Evolutionary conservation across 257 asterid genomes (phyloP).

Genomic region (Schizonepeta tenuifolia): DNA sequence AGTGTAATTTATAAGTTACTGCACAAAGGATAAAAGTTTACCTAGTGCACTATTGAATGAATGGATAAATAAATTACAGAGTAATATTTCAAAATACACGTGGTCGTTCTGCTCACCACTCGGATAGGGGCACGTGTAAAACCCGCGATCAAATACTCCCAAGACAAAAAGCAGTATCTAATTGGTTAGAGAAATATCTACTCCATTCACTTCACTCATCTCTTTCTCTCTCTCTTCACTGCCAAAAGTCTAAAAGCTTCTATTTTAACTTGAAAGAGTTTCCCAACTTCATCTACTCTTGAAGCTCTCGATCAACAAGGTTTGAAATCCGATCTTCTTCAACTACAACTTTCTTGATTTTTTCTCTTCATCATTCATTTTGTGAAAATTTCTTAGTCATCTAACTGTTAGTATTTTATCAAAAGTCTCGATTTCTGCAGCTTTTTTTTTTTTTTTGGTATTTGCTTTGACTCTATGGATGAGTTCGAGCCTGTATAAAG

Average conservation of each 20-base stretch:
- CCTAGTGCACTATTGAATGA: no score
- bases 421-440: background rate
- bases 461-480: background rate
- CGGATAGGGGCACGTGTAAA: background rate
- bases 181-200: background rate
- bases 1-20: no score
- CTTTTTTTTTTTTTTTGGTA: background rate
- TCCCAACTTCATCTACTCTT: slow-evolving; percentile 27
- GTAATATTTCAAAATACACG: background rate
- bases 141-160: background rate
- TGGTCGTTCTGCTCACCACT: background rate
- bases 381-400: slow-evolving; percentile 29
- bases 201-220: background rate
- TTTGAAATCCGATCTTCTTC: slow-evolving; percentile 15
- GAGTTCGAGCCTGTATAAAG: background rate
- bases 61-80: no score
- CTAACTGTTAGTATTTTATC: background rate
- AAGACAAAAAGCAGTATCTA: slow-evolving; percentile 1
- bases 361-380: slow-evolving; percentile 6
- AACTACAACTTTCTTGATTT: background rate
- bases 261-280: slow-evolving; percentile 9
- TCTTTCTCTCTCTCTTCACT: background rate
- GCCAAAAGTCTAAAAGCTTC: background rate
- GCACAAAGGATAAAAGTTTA: no score
- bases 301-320: slow-evolving; percentile 31